Conservation (phyloP, 2,329 filamentous ascomycete species). For the Fusarium metavorans region DNA sequence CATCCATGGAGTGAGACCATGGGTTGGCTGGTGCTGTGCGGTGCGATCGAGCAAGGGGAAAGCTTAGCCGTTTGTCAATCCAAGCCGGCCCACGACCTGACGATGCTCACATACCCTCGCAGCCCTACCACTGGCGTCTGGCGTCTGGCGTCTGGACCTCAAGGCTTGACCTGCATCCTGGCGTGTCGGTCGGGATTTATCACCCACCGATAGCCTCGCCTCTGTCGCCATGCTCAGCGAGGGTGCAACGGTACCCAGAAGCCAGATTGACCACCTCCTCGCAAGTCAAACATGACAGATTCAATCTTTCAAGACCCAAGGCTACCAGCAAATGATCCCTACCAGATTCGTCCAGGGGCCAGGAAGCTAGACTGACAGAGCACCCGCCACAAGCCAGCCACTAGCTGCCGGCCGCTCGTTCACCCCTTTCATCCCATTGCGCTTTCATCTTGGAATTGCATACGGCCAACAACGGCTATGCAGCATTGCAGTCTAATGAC, state of each 20-base stretch:
- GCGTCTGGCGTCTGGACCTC: conserved; percentile 20
- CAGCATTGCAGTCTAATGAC: conserved; percentile 37
- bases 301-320: conserved; percentile 15
- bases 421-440: conserved; percentile 29
- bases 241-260: conserved; percentile 20
- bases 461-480: conserved; percentile 40
- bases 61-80: conserved; percentile 25
- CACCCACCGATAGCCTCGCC: conserved; percentile 12
- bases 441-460: conserved; percentile 25
- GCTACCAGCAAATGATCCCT: conserved; percentile 32
- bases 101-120: conserved; percentile 40
- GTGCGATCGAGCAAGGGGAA: conserved; percentile 28
- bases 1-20: conserved; percentile 41
- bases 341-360: conserved; percentile 11
- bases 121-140: conserved; percentile 40
- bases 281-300: conserved; percentile 6
- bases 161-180: conserved; percentile 34
- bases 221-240: conserved; percentile 11
- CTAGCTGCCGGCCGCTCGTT: conserved; percentile 17
- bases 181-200: conserved; percentile 22
- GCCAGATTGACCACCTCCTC: conserved; percentile 23
- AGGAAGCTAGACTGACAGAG: conserved; percentile 12
- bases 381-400: conserved; percentile 29
- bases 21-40: conserved; percentile 39
- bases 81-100: conserved; percentile 32